Evolutionary conservation across 176 grass and related monocot genomes (phyloP).

Genomic region (Leersia perrieri): DNA sequence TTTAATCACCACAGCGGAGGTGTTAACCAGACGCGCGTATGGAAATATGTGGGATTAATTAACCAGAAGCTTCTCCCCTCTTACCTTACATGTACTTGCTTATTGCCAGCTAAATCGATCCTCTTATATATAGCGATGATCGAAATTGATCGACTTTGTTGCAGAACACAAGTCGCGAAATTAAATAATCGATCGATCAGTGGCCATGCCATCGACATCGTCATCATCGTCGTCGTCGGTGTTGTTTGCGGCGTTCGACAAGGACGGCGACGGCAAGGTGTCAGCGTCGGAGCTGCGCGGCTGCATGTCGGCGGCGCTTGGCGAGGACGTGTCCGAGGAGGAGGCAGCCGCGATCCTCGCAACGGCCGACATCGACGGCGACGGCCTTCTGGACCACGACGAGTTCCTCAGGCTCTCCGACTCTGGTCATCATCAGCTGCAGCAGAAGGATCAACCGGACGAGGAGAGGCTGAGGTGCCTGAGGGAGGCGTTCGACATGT

Average conservation of each 20-base stretch:
- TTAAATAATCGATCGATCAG: too few relatives aligned
- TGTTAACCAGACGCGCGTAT: too few relatives aligned
- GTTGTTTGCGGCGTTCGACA: conserved; percentile 44
- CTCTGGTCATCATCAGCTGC: too few relatives aligned
- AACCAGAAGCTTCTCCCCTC: too few relatives aligned
- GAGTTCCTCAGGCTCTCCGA: conserved; percentile 33
- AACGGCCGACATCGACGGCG: conserved; percentile 39
- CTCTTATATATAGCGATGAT: too few relatives aligned
- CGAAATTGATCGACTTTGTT: too few relatives aligned
- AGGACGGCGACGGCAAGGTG: conserved; percentile 63
- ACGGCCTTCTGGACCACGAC: conserved; percentile 37
- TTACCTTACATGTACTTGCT: too few relatives aligned
- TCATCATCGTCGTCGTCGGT: background rate
- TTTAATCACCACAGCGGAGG: too few relatives aligned
- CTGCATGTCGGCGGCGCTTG: conserved; percentile 19
- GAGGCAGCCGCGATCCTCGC: conserved; percentile 40
- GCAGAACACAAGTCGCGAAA: too few relatives aligned
- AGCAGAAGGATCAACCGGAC: background rate
- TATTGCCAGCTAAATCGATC: too few relatives aligned
- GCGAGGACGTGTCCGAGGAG: conserved; percentile 26
- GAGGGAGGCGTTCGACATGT: conserved; percentile 60
- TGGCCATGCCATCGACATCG: background rate
- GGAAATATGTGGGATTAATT: too few relatives aligned
- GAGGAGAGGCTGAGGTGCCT: conserved; percentile 30
- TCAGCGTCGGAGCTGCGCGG: conserved; percentile 41